Evolutionary conservation across 1,139 yeast genomes (phyloP), one percentile per base, ranked within the genome.

Genomic region (Hyphopichia pseudoburtonii): DNA sequence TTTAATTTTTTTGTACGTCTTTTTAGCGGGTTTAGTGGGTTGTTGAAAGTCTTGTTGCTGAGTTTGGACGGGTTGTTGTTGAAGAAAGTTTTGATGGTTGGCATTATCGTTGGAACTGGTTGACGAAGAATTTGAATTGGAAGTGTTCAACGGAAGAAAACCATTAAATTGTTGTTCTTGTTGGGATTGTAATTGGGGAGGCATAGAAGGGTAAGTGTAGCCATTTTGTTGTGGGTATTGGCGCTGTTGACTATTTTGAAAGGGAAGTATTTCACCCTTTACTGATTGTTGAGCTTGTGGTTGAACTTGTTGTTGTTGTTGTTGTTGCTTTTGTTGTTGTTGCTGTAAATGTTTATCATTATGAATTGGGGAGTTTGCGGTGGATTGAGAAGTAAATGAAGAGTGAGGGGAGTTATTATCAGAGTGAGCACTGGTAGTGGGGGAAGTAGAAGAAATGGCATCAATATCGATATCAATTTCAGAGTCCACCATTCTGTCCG

Each of bases 1-100:
- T 40, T 64, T 66, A 41, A 72, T 67, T 52, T 76, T 73, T 52
- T 73, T 70, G 52, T 74, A 66, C 10, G 76, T 70, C 50, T 72
- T 73, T 57, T 72, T 70, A 7, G 44, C 35, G 15, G 54, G 52
- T 35, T 54, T 55, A n/a, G 45, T 47, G 9, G 10, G 23, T 21
- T 21, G 23, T 21, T 21, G 23, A 7, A 7, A 7, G n/a, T n/a
- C n/a, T n/a, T n/a, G n/a, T n/a, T n/a, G n/a, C n/a, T n/a, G n/a
- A n/a, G n/a, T n/a, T n/a, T n/a, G n/a, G n/a, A n/a, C n/a, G n/a
- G n/a, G n/a, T n/a, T n/a, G n/a, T n/a, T n/a, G n/a, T n/a, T n/a
- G n/a, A n/a, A n/a, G n/a, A n/a, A n/a, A n/a, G n/a, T n/a, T n/a
- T n/a, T n/a, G n/a, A n/a, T n/a, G 26, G 21, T 30, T 30, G 27